Evolutionary conservation across 345 rosid genomes (phyloP), one percentile per base, ranked within the genome.

Genomic region (Rhizophora mangle): DNA sequence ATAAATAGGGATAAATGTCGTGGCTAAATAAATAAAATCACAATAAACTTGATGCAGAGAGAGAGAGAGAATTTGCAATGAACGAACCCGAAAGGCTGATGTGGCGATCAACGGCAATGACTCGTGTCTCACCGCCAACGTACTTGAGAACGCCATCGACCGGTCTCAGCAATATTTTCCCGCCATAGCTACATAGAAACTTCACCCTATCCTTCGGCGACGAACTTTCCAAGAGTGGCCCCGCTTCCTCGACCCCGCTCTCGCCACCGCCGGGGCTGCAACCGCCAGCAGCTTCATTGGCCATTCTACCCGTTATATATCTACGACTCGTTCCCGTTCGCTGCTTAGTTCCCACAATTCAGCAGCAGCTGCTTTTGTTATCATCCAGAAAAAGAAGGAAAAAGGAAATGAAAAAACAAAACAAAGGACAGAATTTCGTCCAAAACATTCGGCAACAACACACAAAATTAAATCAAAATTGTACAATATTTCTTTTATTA

Each of bases 121-220:
- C 88, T 2, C 99, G 97, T 24, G 97, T 93, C 77, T 90, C 98
- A 1, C 98, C 97, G 21, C 98, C 97, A 49, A 88, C 86, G 59
- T 95, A 95, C 78, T 89, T 95, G 73, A 95, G 96, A 27, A 78
- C 65, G 3, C 91, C 91, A 9, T 89, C 99, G 19, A 63, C 62
- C 10, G 85, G 84, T 51, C 92, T 80, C 4, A 90, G 92, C 76
- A 91, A 67, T 67, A 95, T 95, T 80, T 83, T 89, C 61, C 99
- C 99, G 67, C 97, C 97, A 74, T 85, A 82, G 78, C 97, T 91
- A 75, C 95, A 91, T 67, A 89, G 69, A 46, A 95, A 87, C 83
- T 95, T 95, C 37, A 88, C 79, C 78, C 80, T 83, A 56, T 18
- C 73, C 67, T 6, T 79, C 24, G 89, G 84, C 10, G 87, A 86